Percentiles rank a stretch among this genome's conserved stretches.
Conservation (phyloP, 169 alveolate genomes). For the Cryptosporidium felis region DNA sequence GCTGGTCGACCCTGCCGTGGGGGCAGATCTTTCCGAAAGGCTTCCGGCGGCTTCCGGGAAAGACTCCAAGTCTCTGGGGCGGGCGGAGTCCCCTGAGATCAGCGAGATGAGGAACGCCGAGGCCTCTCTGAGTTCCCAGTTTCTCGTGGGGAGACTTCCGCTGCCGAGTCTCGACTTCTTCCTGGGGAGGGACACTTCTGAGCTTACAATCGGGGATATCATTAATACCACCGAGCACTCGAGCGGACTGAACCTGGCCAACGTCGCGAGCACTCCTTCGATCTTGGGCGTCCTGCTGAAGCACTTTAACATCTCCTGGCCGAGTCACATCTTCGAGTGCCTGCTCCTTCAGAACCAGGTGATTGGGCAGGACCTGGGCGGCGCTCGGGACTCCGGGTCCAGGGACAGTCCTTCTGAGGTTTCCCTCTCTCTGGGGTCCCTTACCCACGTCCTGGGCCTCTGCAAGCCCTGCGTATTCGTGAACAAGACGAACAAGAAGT, state of each 20-base stretch:
- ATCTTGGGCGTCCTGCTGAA: constrained; percentile 33
- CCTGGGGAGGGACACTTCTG: constrained; percentile 23
- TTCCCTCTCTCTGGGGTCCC: constrained; percentile 74
- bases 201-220: constrained; percentile 20
- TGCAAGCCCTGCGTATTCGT: constrained; percentile 84
- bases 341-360: constrained; percentile 6
- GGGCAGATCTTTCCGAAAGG: not conserved
- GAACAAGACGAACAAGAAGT: constrained; percentile 77
- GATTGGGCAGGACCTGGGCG: not conserved
- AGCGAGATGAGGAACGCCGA: constrained; percentile 40
- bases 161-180: not conserved
- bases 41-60: not conserved
- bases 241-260: constrained; percentile 63
- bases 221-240: constrained; percentile 37
- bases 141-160: constrained; percentile 11
- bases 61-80: not conserved
- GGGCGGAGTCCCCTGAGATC: not conserved
- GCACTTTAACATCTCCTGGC: constrained; percentile 43
- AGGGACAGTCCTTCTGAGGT: not conserved
- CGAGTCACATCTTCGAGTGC: constrained; percentile 1
- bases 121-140: not conserved
- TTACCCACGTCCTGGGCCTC: constrained; percentile 77
- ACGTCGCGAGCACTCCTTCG: constrained; percentile 66
- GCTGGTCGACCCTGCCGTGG: constrained; percentile 24
- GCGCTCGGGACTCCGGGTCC: not conserved